A percentile compares a stretch with the other conserved stretches of the same genome.
phyloP scores from a whole-genome alignment of 306 rosid species.

The Potentilla sterilis region DNA sequence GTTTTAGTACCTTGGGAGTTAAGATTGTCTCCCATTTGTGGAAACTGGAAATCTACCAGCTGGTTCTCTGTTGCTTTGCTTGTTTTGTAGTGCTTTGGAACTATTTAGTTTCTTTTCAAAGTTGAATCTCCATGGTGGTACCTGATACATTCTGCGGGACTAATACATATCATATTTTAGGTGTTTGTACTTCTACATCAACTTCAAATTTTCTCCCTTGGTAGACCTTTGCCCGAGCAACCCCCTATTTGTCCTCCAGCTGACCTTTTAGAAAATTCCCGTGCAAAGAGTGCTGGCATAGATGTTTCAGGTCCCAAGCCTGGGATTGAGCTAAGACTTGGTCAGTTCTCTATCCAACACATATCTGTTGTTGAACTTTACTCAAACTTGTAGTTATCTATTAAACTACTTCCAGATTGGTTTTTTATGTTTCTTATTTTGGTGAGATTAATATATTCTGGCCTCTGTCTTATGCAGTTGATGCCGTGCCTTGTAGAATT shows the following conservation, averaged over 20 bases:
- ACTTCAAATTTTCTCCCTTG: constrained; percentile 77
- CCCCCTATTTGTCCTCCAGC: constrained; percentile 61
- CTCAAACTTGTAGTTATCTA: not conserved
- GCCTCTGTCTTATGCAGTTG: constrained; percentile 49
- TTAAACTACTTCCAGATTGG: constrained; percentile 20
- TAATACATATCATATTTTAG: constrained; percentile 36
- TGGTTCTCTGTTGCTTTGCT: not conserved
- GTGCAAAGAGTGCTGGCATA: constrained; percentile 58
- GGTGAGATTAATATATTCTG: not conserved
- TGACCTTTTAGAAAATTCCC: constrained; percentile 40
- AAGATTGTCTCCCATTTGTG: not conserved
- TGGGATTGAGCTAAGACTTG: constrained; percentile 75
- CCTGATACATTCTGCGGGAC: not conserved
- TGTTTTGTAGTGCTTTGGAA: not conserved
- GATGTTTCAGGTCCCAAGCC: constrained; percentile 64
- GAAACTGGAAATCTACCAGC: not conserved
- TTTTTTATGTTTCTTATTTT: constrained; percentile 7
- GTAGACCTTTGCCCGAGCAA: constrained; percentile 73
- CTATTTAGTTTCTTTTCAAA: not conserved
- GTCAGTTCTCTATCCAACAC: constrained; percentile 46
- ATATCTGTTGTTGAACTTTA: not conserved
- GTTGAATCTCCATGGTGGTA: not conserved
- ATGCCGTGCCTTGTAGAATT: constrained; percentile 84
- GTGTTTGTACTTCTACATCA: constrained; percentile 86
- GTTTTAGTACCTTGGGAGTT: not conserved